Evolutionary conservation across 2,329 filamentous ascomycete genomes (phyloP), one percentile per base, ranked within the genome.

Genomic region (Microcyclospora tardicrescens): DNA sequence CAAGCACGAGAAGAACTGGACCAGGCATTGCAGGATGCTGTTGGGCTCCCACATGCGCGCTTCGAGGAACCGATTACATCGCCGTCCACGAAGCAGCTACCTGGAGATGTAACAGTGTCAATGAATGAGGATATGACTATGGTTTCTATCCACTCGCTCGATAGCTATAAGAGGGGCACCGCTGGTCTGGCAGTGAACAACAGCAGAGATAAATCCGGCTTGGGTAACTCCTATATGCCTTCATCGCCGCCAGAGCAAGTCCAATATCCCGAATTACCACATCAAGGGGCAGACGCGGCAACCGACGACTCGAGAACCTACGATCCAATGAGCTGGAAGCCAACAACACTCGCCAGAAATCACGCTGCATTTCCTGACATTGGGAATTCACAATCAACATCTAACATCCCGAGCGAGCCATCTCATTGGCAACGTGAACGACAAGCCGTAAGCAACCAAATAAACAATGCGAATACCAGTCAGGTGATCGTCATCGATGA

Each of bases 41-140:
- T 55, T 11, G 50, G 47, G n/a, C 33, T 36, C 10, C 30, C 29
- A 9, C 34, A 33, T 9, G 42, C 28, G 12, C 16, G 16, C 13
- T 19, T 13, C 10, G 24, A 14, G 3, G 30, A 29, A 34, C 45
- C 2, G n/a, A 37, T 28, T 28, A 39, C 16, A 38, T 10, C 30
- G 44, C 42, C 37, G 2, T 24, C 4, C 19, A 24, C 19, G 19
- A 24, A 24, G 19, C 19, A 24, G 19, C 4, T 24, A 24, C 42
- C 47, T 3, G 66, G 66, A 15, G 66, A 69, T 30, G 58, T 61
- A 9, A 69, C 66, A 0, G 55, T 68, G n/a, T 51, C 63, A 6
- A 58, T 65, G 33, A 67, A 66, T 43, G 66, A 69, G 45, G 65
- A 64, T 38, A 69, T 71, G 49, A 71, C 64, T 41, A 68, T 71